Percentiles rank a stretch among this genome's conserved stretches.
Conservation (phyloP, 192 early-diverging fungal species). For the Gonapodya sp. region DNA sequence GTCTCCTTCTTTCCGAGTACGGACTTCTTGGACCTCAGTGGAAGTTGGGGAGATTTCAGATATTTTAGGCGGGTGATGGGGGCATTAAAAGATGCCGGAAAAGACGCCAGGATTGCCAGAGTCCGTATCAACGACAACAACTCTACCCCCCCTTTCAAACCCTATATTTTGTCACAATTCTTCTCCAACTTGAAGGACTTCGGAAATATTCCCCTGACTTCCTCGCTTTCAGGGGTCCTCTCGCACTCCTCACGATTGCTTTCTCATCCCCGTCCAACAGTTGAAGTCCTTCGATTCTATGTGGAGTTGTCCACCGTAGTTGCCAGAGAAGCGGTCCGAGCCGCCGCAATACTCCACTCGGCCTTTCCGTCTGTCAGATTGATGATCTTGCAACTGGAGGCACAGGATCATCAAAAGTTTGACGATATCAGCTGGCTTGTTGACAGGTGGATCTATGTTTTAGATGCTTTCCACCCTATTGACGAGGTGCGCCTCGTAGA, state of each 20-base stretch:
- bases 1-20: background rate
- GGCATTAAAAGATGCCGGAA: background rate
- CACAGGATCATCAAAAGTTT: background rate
- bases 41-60: background rate
- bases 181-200: background rate
- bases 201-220: background rate
- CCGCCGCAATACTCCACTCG: background rate
- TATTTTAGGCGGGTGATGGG: background rate
- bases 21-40: background rate
- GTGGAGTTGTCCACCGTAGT: background rate
- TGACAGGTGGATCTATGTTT: background rate
- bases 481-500: background rate
- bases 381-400: background rate
- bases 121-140: background rate
- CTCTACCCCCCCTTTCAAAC: background rate
- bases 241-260: background rate
- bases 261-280: background rate
- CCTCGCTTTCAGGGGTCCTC: background rate
- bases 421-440: background rate
- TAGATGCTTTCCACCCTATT: background rate
- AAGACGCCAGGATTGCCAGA: background rate
- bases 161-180: background rate
- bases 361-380: background rate
- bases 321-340: background rate
- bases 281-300: background rate